Base-by-base conservation (phyloP, 768 basidiomycete species). In the Hygrophoropsis aurantiaca region DNA sequence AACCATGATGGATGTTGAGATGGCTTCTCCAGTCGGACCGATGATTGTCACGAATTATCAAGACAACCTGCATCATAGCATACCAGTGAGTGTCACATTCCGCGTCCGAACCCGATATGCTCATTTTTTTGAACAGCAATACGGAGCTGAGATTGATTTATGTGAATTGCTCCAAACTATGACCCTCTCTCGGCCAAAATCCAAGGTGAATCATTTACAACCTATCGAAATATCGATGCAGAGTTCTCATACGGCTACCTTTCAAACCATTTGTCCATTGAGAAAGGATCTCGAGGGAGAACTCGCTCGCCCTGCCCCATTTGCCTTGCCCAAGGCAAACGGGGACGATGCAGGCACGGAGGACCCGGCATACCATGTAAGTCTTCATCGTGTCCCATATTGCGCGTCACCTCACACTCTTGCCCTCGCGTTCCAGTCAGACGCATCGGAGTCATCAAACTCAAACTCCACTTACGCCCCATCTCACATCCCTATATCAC, bases 131-230 rank as follows among this genome's bases (percentile, higher is more conserved):
- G 11, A 33, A 10, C 34, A 66, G 64, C 47, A 51, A 35, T 67
- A 59, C 49, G 57, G 58, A 33, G 44, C 64, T 15, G 64, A 68
- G 5, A 60, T 77, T 48, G 78, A 82, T 60, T 66, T 84, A 21
- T 82, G 81, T 57, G 69, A 73, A 39, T 64, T 82, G 0, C 48
- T 84, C 30, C 73, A 76, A 41, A 70, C 72, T 13, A 74, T 83
- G 75, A 74, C 73, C 40, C 63, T 81, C 9, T 73, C 45, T 48
- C 70, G 60, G 66, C 59, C 39, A 9, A 58, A 62, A 21, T 50
- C 52, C 50, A 62, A 72, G 66, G 70, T 67, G 35, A 51, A 58
- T 44, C 34, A 5, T n/a, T 44, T 40, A 34, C 4, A 15, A 32
- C 32, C 26, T 8, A 8, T 35, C 6, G 27, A 13, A 30, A 13